Percentiles rank a stretch among this genome's conserved stretches.
Evolutionary conservation across 2,329 filamentous ascomycete genomes (phyloP).

Genomic region (Fusarium sacchari): DNA sequence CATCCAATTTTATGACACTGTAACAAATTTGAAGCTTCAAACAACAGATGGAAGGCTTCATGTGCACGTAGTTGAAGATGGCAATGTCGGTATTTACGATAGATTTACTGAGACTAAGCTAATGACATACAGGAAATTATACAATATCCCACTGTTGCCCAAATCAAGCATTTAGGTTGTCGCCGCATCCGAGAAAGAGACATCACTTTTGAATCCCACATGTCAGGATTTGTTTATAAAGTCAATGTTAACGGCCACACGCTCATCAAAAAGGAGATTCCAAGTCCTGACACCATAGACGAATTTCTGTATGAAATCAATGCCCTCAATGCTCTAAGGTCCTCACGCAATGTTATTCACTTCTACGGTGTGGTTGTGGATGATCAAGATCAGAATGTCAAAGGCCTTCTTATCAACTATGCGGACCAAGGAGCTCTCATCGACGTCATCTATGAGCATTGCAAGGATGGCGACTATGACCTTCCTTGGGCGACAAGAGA

Average conservation of each 20-base stretch:
- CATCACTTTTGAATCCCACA: slow-evolving; percentile 86
- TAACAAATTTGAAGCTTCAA: slow-evolving; percentile 94
- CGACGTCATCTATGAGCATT: slow-evolving; percentile 86
- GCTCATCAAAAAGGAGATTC: slow-evolving; percentile 98
- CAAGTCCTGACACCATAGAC: slow-evolving; percentile 92
- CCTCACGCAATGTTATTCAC: slow-evolving; percentile 80
- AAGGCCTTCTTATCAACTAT: slow-evolving; percentile 89
- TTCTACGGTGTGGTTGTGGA: slow-evolving; percentile 91
- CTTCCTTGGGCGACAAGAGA: slow-evolving; percentile 78
- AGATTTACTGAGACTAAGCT: slow-evolving; percentile 8
- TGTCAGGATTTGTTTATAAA: slow-evolving; percentile 98
- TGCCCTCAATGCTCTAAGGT: slow-evolving; percentile 81
- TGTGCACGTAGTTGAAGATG: slow-evolving; percentile 97
- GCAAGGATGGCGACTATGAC: slow-evolving; percentile 64
- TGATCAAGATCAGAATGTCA: slow-evolving; percentile 84
- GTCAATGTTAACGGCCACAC: slow-evolving; percentile 74
- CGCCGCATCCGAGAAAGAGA: slow-evolving; percentile 75
- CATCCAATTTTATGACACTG: slow-evolving; percentile 95
- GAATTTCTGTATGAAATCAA: slow-evolving; percentile 99
- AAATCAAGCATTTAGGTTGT: slow-evolving; percentile 78
- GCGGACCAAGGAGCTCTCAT: slow-evolving; percentile 88
- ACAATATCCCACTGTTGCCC: slow-evolving; percentile 77
- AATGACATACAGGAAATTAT: slow-evolving; percentile 77
- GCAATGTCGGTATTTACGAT: slow-evolving; percentile 67
- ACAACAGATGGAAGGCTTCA: slow-evolving; percentile 89